Evolutionary conservation across 2,329 filamentous ascomycete genomes (phyloP), one percentile per base, ranked within the genome.

Genomic region (Colletotrichum liaoningense): DNA sequence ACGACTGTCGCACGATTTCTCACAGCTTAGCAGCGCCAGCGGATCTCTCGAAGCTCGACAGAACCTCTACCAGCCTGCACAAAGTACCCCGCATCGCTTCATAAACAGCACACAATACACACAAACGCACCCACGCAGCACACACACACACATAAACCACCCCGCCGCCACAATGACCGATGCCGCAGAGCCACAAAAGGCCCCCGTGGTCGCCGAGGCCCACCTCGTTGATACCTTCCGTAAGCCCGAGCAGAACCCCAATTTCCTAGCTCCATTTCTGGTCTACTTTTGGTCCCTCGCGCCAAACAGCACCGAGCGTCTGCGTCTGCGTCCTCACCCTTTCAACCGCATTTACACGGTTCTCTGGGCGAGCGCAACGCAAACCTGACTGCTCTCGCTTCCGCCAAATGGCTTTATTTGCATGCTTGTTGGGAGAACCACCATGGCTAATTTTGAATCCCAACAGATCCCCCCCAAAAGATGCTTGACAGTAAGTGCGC

Each of bases 201-300:
- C 78, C 77, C 89, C 88, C 60, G 92, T 93, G 79, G 93, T 95
- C 79, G 87, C 88, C 74, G 93, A 95, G 87, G 93, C 93, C 79
- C 93, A 95, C 83, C 85, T 92, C 80, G 93, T 95, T 78, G 92
- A 94, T 83, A 95, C 93, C 24, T 94, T 86, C 80, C 89, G 90
- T 92, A 84, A 88, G 90, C 66, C 67, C 69, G 54, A 75, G 56
- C 68, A 35, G 42, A 28, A 70, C 69, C 69, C 64, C 69, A 73
- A 69, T 52, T 69, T 60, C 55, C 59, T 28, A 46, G 42, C 19
- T 55, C 67, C 30, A 64, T n/a, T 24, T 30, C 52, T 9, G 24
- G 19, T 38, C 58, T 49, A 26, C 28, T n/a, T 38, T n/a, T 38
- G 30, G 52, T 38, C 30, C 24, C 22, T 65, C 63, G 63, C 52